These are phyloP conservation scores for Botrytis porri DNA, from an alignment of 2,329 filamentous ascomycete genomes.

Conservation along the genomic window DNA sequence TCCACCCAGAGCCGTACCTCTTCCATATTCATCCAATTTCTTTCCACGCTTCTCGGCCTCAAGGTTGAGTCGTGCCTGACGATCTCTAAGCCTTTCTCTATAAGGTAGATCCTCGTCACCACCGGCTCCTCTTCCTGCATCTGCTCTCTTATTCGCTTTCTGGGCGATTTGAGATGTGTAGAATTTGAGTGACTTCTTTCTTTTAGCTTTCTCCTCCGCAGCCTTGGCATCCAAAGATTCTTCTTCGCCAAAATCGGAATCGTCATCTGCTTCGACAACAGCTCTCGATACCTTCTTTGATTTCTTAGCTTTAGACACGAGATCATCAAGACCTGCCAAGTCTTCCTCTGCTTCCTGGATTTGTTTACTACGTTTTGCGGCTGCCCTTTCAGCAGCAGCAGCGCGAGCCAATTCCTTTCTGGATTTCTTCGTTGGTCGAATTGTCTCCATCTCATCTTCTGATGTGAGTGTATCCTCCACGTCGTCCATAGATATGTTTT, in stretches of 20 bases:
- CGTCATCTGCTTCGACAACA: slow-evolving; percentile 60
- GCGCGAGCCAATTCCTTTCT: slow-evolving; percentile 42
- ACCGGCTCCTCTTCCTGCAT: slow-evolving; percentile 68
- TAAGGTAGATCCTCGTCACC: slow-evolving; percentile 84
- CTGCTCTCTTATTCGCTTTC: slow-evolving; percentile 82
- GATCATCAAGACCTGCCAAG: slow-evolving; percentile 40
- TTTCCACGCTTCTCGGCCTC: slow-evolving; percentile 82
- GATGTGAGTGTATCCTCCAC: slow-evolving; percentile 34
- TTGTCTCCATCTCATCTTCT: slow-evolving; percentile 7
- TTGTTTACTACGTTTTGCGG: slow-evolving; percentile 35
- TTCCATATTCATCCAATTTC: slow-evolving; percentile 58
- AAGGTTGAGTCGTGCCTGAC: slow-evolving; percentile 80
- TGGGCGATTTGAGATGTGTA: slow-evolving; percentile 98
- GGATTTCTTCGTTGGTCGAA: slow-evolving; percentile 12
- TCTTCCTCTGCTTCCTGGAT: slow-evolving; percentile 44
- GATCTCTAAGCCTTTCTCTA: slow-evolving; percentile 81
- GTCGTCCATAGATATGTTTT: slow-evolving; percentile 27
- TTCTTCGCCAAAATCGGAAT: slow-evolving; percentile 93
- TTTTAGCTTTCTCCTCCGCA: slow-evolving; percentile 80
- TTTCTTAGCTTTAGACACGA: slow-evolving; percentile 31
- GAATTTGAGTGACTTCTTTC: slow-evolving; percentile 91
- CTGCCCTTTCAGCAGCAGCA: slow-evolving; percentile 40
- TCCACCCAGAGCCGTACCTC: slow-evolving; percentile 61
- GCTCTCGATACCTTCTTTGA: slow-evolving; percentile 41
- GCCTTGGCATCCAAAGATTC: slow-evolving; percentile 72